A percentile compares a stretch with the other conserved stretches of the same genome.
Conservation (phyloP, 2,329 filamentous ascomycete genomes). For the Camillea tinctor region DNA sequence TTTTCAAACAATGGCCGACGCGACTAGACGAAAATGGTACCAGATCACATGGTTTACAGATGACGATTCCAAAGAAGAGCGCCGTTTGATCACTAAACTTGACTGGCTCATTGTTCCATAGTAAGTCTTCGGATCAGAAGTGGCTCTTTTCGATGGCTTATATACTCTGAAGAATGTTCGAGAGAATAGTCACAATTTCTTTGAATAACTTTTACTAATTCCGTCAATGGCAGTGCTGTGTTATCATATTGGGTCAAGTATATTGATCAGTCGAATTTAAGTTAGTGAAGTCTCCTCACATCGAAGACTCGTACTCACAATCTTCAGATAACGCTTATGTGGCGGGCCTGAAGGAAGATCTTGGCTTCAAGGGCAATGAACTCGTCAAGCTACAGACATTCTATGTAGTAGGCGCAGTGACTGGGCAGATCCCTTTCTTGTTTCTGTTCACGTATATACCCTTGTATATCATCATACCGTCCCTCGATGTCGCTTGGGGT, state of each 20-base stretch:
- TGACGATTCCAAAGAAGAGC: neutral
- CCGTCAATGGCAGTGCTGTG: constrained; percentile 50
- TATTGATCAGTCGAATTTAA: constrained; percentile 54
- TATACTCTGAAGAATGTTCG: neutral
- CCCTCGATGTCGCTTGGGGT: constrained; percentile 53
- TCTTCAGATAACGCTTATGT: constrained; percentile 24
- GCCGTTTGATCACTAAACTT: neutral
- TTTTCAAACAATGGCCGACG: neutral
- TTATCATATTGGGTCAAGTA: constrained; percentile 57
- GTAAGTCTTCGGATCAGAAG: neutral
- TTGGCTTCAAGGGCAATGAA: constrained; percentile 23
- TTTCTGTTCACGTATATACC: constrained; percentile 23
- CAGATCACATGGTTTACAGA: neutral
- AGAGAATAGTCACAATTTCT: constrained; percentile 51
- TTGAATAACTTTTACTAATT: constrained; percentile 51
- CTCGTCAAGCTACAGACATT: constrained; percentile 24
- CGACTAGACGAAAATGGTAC: neutral
- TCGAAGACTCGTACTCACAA: no score
- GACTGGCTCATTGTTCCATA: neutral
- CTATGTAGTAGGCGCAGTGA: constrained; percentile 20
- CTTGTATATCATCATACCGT: constrained; percentile 37
- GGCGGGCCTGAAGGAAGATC: constrained; percentile 21
- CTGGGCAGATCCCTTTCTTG: constrained; percentile 21
- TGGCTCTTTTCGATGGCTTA: neutral
- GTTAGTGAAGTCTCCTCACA: constrained; percentile 32